A percentile compares a stretch with the other conserved stretches of the same genome.
Evolutionary conservation across 139 green algal genomes (phyloP).

Genomic region (Tetraselmis chui): DNA sequence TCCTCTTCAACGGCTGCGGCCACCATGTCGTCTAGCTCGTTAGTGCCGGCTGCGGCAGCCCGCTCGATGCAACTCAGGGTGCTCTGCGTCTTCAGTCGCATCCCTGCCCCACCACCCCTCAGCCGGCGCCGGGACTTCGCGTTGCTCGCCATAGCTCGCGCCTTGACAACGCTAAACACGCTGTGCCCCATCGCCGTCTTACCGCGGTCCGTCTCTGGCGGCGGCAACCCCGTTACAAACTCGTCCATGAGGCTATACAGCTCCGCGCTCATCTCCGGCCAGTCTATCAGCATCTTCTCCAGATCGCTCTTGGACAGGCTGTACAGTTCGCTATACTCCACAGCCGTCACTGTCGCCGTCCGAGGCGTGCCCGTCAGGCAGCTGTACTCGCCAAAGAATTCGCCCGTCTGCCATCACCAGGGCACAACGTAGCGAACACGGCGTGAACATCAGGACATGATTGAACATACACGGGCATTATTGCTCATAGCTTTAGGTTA

Average conservation of each 20-base stretch:
- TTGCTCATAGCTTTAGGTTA: too few species aligned
- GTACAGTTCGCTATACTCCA: conserved; percentile 42
- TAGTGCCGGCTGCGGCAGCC: background rate
- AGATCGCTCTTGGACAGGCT: conserved; percentile 33
- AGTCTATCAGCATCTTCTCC: conserved; percentile 36
- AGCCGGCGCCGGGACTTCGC: background rate
- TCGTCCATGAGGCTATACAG: conserved; percentile 23
- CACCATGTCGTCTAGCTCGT: background rate
- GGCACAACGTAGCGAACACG: background rate
- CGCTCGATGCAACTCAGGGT: background rate
- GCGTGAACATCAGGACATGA: too few species aligned
- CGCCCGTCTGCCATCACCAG: conserved; percentile 6
- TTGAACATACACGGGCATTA: too few species aligned
- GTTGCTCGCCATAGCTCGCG: background rate
- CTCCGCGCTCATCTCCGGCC: conserved; percentile 34
- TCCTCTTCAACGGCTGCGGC: background rate
- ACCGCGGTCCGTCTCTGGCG: background rate
- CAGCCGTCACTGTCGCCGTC: conserved; percentile 28
- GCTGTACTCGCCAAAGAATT: conserved; percentile 41
- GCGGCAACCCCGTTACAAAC: background rate
- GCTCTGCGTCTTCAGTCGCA: background rate
- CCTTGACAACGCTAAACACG: background rate
- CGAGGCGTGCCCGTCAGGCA: conserved; percentile 32
- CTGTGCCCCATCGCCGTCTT: background rate
- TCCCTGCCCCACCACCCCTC: too few species aligned